Conservation (phyloP, 75 land plant species). For the Cunninghamia lanceolata region DNA sequence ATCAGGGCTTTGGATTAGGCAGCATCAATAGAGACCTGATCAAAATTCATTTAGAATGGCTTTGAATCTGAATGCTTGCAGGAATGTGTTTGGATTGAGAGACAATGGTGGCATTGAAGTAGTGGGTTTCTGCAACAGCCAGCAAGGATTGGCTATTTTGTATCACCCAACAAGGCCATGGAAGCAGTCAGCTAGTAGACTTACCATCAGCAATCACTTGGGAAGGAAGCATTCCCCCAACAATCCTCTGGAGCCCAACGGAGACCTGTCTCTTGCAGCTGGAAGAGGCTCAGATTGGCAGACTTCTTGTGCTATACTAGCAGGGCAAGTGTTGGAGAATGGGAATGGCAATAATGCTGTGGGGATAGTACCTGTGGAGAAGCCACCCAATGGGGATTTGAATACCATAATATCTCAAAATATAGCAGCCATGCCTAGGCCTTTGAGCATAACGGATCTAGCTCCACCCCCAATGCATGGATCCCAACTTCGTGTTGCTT, state of each 20-base stretch:
- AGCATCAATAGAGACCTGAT: neutral
- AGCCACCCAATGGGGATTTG: neutral
- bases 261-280: slow-evolving; percentile 1
- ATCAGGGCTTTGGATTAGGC: neutral
- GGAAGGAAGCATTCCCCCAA: neutral
- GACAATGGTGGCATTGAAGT: neutral
- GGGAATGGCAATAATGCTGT: neutral
- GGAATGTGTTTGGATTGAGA: neutral
- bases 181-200: neutral
- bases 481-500: slow-evolving; percentile 60
- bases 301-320: slow-evolving; percentile 38
- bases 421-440: slow-evolving; percentile 15
- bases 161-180: neutral
- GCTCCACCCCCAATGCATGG: slow-evolving; percentile 79
- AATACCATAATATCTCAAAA: slow-evolving; percentile 1
- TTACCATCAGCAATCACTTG: neutral
- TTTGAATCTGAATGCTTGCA: neutral
- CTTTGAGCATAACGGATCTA: slow-evolving; percentile 24
- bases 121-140: neutral
- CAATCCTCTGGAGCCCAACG: neutral
- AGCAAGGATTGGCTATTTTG: neutral
- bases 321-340: slow-evolving; percentile 7
- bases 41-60: neutral
- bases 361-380: slow-evolving; percentile 2
- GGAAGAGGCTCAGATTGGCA: slow-evolving; percentile 27